Percentiles rank a stretch among this genome's conserved stretches.
These are phyloP conservation scores for Kodamaea arcana DNA, from an alignment of 1,139 yeast genomes.

Conservation along the genomic window DNA sequence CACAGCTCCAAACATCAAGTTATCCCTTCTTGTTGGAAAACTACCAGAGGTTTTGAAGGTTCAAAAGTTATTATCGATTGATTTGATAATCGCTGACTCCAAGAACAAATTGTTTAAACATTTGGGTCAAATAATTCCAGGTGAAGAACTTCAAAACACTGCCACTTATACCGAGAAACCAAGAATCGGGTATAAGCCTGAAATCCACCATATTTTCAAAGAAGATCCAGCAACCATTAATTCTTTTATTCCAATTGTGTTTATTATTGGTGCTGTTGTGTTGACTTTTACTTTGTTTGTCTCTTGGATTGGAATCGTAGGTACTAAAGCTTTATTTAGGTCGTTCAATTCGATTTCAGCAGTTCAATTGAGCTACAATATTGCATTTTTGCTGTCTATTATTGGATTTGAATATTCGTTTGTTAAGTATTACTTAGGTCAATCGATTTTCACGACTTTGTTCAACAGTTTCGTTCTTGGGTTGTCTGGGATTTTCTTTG, in stretches of 20 bases:
- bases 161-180: conserved; percentile 24
- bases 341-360: conserved; percentile 25
- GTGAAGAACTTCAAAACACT: conserved; percentile 23
- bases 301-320: conserved; percentile 46
- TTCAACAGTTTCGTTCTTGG: conserved; percentile 47
- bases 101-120: conserved; percentile 22
- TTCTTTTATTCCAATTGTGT: conserved; percentile 50
- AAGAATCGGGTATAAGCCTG: conserved; percentile 55
- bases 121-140: conserved; percentile 34
- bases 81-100: conserved; percentile 31
- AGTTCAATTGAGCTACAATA: conserved; percentile 30
- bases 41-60: conserved; percentile 38
- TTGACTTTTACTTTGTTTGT: conserved; percentile 42
- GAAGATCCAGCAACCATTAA: conserved; percentile 53
- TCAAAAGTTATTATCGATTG: conserved; percentile 29
- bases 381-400: conserved; percentile 51
- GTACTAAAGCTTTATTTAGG: conserved; percentile 39
- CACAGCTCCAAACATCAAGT: conserved; percentile 18
- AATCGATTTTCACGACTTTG: conserved; percentile 69
- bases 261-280: conserved; percentile 42
- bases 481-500: conserved; percentile 58
- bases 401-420: conserved; percentile 62
- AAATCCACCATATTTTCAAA: conserved; percentile 67
- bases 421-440: conserved; percentile 63
- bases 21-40: conserved; percentile 27